phyloP scores from a whole-genome alignment of 305 asterid genomes.

The Lippia alba region DNA sequence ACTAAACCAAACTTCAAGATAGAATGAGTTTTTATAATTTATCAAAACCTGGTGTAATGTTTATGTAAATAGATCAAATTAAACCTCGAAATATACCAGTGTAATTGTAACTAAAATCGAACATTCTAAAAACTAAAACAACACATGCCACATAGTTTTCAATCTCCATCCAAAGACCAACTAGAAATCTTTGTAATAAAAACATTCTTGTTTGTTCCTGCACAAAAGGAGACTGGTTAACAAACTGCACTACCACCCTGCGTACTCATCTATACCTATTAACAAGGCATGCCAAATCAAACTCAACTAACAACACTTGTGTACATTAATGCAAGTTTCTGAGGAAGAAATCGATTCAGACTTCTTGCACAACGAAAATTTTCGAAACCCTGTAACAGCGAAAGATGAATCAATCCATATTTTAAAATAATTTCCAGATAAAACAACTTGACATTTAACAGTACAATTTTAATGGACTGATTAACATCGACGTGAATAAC shows the following conservation, averaged over 20 bases:
- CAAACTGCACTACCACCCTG: not conserved
- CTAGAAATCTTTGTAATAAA: not conserved
- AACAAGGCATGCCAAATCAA: not conserved
- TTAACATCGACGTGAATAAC: no score
- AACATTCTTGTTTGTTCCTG: not conserved
- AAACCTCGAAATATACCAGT: no score
- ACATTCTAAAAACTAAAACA: not conserved
- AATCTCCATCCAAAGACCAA: not conserved
- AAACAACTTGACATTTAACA: no score
- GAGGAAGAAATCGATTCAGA: not conserved
- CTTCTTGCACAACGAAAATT: not conserved
- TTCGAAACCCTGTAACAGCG: not conserved
- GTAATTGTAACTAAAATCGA: no score
- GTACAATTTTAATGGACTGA: no score
- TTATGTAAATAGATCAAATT: no score
- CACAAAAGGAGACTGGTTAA: not conserved
- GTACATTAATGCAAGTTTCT: not conserved
- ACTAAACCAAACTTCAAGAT: no score
- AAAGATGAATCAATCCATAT: not conserved
- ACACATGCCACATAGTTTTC: not conserved
- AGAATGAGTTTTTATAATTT: no score
- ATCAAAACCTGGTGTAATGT: no score
- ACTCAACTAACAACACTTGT: not conserved
- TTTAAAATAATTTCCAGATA: no score
- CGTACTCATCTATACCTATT: not conserved